Evolutionary conservation across 2,329 filamentous ascomycete genomes (phyloP).

Genomic region (Pleurostoma richardsiae): DNA sequence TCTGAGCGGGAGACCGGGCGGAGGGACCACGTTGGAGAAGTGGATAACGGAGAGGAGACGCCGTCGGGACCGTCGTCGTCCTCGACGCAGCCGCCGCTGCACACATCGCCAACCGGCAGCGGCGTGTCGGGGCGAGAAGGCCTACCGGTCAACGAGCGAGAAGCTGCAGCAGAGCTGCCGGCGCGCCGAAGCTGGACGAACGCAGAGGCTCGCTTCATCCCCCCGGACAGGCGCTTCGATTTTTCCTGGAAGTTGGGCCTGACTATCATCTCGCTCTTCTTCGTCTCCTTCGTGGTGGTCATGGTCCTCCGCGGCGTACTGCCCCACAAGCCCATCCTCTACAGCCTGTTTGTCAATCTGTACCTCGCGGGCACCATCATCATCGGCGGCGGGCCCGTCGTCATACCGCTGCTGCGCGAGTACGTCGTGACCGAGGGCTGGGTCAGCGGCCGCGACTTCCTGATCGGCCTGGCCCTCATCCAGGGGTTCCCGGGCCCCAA

Average conservation of each 20-base stretch:
- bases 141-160: neutral
- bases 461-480: slow-evolving; percentile 67
- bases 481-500: slow-evolving; percentile 56
- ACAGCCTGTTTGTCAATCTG: slow-evolving; percentile 65
- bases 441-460: slow-evolving; percentile 66
- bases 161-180: neutral
- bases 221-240: slow-evolving; percentile 23
- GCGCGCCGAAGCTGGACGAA: slow-evolving; percentile 7
- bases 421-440: slow-evolving; percentile 64
- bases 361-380: slow-evolving; percentile 69
- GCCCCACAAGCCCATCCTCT: slow-evolving; percentile 35
- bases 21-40: too few relatives aligned
- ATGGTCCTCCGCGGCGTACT: slow-evolving; percentile 44
- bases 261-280: slow-evolving; percentile 39
- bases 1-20: neutral
- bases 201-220: slow-evolving; percentile 23
- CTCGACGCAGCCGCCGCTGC: neutral
- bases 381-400: slow-evolving; percentile 60
- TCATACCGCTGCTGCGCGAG: slow-evolving; percentile 57
- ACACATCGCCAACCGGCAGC: neutral
- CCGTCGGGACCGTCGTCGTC: too few relatives aligned
- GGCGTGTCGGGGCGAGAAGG: neutral
- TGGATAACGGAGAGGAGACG: too few relatives aligned
- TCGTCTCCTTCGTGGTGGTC: slow-evolving; percentile 50
- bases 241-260: slow-evolving; percentile 41